Conservation (phyloP, 2,329 filamentous ascomycete species). For the Didymella sp. region DNA sequence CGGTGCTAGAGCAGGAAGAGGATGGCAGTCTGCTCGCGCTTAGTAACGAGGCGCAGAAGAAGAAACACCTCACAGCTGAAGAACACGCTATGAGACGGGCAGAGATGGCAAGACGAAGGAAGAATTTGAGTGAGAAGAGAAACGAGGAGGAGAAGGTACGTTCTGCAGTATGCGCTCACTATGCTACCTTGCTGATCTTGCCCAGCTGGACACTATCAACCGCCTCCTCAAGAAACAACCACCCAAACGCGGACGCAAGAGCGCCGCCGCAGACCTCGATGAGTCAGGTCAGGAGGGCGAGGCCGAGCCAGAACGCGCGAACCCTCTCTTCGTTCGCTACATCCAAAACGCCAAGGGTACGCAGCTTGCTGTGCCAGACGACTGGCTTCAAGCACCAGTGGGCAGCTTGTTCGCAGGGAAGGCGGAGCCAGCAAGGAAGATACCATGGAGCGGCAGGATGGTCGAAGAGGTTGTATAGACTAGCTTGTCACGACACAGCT, state of each 20-base stretch:
- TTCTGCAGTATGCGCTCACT: not conserved
- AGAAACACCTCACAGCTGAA: constrained; percentile 75
- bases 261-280: constrained; percentile 56
- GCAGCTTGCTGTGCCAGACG: constrained; percentile 69
- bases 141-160: constrained; percentile 77
- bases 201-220: constrained; percentile 87
- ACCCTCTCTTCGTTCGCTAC: constrained; percentile 73
- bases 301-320: constrained; percentile 56
- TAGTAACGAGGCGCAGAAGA: constrained; percentile 73
- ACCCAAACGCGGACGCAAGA: constrained; percentile 64
- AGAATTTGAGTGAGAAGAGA: constrained; percentile 78
- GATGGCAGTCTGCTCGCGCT: constrained; percentile 58
- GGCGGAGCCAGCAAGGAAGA: constrained; percentile 32
- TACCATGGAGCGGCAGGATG: constrained; percentile 44
- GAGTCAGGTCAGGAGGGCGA: constrained; percentile 61
- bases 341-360: constrained; percentile 68
- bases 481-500: not conserved
- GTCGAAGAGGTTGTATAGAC: constrained; percentile 47
- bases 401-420: constrained; percentile 63
- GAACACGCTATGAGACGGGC: constrained; percentile 75
- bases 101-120: constrained; percentile 75
- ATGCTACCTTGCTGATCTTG: constrained; percentile 19
- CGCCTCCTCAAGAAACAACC: constrained; percentile 87
- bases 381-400: constrained; percentile 69
- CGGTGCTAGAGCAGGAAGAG: constrained; percentile 61